Percentiles rank a stretch among this genome's conserved stretches.
phyloP scores from a whole-genome alignment of 192 early-diverging fungal species.

The Coemansia sp. region DNA sequence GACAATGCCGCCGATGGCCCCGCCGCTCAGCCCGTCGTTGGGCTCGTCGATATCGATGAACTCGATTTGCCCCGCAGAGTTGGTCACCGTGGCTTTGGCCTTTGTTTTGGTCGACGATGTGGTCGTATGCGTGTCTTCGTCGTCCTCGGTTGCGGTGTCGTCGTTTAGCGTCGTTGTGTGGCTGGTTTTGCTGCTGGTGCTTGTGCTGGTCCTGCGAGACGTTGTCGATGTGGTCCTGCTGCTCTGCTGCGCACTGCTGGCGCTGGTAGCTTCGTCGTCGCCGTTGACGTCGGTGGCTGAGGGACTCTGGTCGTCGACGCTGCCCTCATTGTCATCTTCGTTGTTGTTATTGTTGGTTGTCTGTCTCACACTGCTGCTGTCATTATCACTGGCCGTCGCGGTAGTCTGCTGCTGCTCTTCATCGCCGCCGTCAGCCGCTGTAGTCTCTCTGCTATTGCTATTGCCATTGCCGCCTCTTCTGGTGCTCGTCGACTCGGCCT shows the following conservation, averaged over 20 bases:
- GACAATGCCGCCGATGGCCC: constrained; percentile 7
- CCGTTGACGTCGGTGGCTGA: background rate
- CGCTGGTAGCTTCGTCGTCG: background rate
- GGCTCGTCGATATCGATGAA: background rate
- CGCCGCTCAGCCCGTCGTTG: constrained; percentile 8
- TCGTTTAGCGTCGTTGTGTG: background rate
- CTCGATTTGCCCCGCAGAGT: background rate
- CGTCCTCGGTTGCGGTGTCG: background rate
- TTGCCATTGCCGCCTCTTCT: background rate
- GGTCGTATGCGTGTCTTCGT: background rate
- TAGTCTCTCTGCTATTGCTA: background rate
- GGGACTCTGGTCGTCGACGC: background rate
- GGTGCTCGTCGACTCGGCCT: background rate
- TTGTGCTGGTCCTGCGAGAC: too few relatives aligned
- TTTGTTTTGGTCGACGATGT: background rate
- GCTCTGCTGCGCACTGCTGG: background rate
- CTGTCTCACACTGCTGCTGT: background rate
- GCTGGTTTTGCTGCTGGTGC: background rate
- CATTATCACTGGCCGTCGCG: background rate
- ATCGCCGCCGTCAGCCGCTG: background rate
- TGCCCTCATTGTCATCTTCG: background rate
- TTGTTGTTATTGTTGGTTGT: background rate
- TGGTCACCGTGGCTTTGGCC: background rate
- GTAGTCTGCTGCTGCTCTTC: background rate
- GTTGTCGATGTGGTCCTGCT: background rate